These are phyloP conservation scores for Protoeuglena noctilucae DNA, from an alignment of 139 green algal species.

Conservation along the genomic window DNA sequence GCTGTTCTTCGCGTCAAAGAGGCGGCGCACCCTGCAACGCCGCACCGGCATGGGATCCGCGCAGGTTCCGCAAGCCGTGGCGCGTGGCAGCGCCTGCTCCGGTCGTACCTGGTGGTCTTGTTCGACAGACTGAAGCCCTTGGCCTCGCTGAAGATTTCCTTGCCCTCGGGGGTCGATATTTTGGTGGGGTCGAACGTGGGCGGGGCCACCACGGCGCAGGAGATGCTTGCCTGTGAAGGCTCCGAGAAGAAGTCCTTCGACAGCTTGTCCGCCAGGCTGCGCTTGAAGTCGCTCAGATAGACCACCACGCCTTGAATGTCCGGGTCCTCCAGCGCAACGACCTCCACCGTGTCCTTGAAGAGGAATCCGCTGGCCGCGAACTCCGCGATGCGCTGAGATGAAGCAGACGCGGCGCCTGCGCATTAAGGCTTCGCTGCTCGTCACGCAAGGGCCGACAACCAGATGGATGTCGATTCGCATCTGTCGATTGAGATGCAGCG, in stretches of 20 bases:
- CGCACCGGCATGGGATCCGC: no score
- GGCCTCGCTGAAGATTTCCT: neutral
- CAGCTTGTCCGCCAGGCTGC: conserved; percentile 1
- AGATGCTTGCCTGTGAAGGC: neutral
- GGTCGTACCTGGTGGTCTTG: no score
- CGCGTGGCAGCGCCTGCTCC: no score
- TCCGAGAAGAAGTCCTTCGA: conserved; percentile 10
- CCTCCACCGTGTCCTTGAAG: conserved; percentile 7
- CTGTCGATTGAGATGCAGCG: no score
- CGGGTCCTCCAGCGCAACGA: neutral
- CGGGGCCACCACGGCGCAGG: neutral
- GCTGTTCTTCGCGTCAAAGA: neutral
- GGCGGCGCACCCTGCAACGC: neutral
- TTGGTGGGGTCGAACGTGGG: neutral
- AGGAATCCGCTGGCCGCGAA: conserved; percentile 7
- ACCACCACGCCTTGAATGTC: conserved; percentile 1
- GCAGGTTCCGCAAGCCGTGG: no score
- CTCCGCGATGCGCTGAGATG: no score
- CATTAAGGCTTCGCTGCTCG: no score
- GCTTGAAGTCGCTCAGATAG: conserved; percentile 6
- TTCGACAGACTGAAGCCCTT: neutral
- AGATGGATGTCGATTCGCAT: no score
- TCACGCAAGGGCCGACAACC: no score
- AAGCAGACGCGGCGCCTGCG: no score
- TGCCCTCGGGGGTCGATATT: neutral